Evolutionary conservation across 1,284 basidiomycete genomes (phyloP), one percentile per base, ranked within the genome.

Genomic region (Tausonia pullulans): DNA sequence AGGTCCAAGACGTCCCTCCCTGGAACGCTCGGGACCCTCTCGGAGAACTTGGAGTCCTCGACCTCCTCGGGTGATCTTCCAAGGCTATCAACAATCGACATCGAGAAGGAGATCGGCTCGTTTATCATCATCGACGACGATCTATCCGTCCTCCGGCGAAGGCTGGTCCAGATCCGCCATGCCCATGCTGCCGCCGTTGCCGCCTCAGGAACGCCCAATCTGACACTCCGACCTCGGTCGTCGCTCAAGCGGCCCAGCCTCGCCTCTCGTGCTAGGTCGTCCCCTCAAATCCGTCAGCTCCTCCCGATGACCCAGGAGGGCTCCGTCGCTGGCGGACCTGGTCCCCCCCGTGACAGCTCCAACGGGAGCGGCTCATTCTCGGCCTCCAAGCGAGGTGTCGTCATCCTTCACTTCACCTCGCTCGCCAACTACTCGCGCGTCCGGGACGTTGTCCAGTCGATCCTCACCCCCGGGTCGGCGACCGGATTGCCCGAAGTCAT

Each of bases 361-460:
- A 61, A 53, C 14, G 61, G 61, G 39, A 58, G 64, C 56, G 55
- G 53, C 49, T 49, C 51, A 16, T 60, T 60, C 51, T 55, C 55
- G 46, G 54, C 55, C 58, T 66, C 70, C 40, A 60, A 54, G 61
- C 60, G 65, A 53, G 62, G 62, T 3, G 67, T 70, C 61, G 83
- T 90, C 57, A 82, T 96, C 65, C 80, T 97, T 45, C 88, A 97
- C 74, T 96, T 95, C 72, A 93, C 93, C 1, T 90, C 88, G 69
- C 79, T 97, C 8, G 80, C 84, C 7, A 92, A 93, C 70, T 97
- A 88, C 80, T 91, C 90, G 73, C 74, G 83, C 56, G 86, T 92
- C 60, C 90, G 88, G 70, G 91, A 95, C 69, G 79, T 86, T n/a
- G 80, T 97, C 40, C 85, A 91, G 68, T 84, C 82, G 39, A 79